Base-by-base conservation (phyloP, 306 rosid species). In the Hippophae tibetana region DNA sequence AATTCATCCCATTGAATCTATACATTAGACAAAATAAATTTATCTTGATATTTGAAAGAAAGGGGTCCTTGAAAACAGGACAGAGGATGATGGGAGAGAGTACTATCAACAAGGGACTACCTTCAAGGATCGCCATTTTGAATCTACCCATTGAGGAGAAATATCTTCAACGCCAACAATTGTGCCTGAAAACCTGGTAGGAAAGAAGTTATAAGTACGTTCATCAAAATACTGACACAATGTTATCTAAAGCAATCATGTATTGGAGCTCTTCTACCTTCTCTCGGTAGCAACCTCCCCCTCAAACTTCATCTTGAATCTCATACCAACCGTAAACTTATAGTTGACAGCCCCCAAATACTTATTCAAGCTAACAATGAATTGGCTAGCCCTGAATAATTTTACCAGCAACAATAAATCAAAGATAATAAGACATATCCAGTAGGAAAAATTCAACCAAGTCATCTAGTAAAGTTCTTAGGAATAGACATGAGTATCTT, bases 1-100 rank as follows among this genome's bases (percentile, higher is more conserved):
- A 83, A 76, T 68, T 92, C 99, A 71, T 92, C 99, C 99, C 99
- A 92, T 70, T 88, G 96, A 73, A 88, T 96, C 99, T 92, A 76
- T 65, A 67, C 43, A 70, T 51, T 61, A 41, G 58, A 43, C 62
- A 56, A 53, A 59, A 12, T 61, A 56, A 38, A 64, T 53, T 14
- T 25, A 47, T 63, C 54, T 42, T 18, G 40, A 18, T 31, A 18
- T 43, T 44, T 52, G 47, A 61, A 49, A 13, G 7, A 47, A 51
- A 10, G 55, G 43, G 27, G 3, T 3, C 26, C 26, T 12, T 66
- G 27, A 42, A 6, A 55, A 42, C 8, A 42, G 26, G 26, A 7
- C 27, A 54, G 60, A 10, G 47, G 46, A 26, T 48, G 38, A 25
- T 69, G 51, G 8, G 9, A n/a, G 18, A 45, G 44, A 62, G 60